Conservation (phyloP, 169 alveolate genomes). For the Amoebophrya sp. region DNA sequence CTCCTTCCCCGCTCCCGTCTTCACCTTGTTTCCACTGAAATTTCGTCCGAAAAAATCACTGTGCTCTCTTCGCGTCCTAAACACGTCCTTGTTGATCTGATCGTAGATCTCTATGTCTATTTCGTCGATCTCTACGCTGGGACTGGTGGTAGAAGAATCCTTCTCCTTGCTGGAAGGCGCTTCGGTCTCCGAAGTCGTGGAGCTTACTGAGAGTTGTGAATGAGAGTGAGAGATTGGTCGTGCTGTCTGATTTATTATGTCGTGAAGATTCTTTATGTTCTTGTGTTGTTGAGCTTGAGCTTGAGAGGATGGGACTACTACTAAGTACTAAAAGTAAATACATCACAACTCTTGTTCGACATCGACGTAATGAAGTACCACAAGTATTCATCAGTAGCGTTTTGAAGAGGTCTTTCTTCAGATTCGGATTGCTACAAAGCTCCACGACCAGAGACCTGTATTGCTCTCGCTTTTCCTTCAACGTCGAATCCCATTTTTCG, state of each 20-base stretch:
- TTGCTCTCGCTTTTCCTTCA: background rate
- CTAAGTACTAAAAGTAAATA: no score
- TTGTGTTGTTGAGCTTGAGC: background rate
- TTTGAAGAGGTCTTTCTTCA: background rate
- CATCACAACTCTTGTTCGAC: background rate
- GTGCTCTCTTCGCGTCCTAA: conserved; percentile 12
- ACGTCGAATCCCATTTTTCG: conserved; percentile 38
- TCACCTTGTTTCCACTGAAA: background rate
- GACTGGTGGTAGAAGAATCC: no score
- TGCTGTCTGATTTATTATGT: background rate
- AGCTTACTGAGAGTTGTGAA: background rate
- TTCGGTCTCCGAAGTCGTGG: background rate
- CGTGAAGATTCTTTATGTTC: background rate
- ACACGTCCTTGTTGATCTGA: conserved; percentile 33
- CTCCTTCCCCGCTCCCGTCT: background rate
- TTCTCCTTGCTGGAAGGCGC: background rate
- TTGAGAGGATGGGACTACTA: background rate
- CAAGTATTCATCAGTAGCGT: background rate
- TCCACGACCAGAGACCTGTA: background rate
- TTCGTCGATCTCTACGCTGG: background rate
- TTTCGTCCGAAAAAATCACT: background rate
- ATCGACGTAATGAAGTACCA: background rate
- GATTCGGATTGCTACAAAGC: background rate
- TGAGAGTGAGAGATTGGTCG: background rate
- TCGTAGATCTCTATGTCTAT: background rate